Evolutionary conservation across 139 green algal species (phyloP).

Genomic region (Astrephomene gubernaculifera): DNA sequence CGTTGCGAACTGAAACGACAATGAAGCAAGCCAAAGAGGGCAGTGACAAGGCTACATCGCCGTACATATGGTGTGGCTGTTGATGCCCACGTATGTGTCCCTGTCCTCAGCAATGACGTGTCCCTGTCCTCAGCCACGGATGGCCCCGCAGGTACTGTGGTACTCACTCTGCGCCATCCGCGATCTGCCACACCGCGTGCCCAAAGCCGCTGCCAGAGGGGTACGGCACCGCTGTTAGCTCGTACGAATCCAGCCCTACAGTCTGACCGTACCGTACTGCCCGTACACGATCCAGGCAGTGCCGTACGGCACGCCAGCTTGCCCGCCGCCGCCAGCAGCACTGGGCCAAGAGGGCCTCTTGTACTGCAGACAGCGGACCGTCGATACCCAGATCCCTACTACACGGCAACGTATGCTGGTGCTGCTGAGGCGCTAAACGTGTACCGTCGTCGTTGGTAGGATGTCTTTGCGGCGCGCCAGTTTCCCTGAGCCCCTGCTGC

Average conservation of each 20-base stretch:
- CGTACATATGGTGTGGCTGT: too few relatives aligned
- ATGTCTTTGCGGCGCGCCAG: too few relatives aligned
- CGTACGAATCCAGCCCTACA: constrained; percentile 43
- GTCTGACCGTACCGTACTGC: constrained; percentile 52
- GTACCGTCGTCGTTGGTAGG: too few relatives aligned
- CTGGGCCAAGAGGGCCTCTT: constrained; percentile 4
- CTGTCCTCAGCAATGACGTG: too few relatives aligned
- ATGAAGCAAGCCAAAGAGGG: too few relatives aligned
- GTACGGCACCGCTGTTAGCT: constrained; percentile 47
- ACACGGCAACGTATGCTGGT: too few relatives aligned
- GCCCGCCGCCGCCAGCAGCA: constrained; percentile 37
- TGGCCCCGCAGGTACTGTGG: not conserved
- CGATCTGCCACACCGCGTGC: constrained; percentile 51
- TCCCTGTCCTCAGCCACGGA: too few relatives aligned
- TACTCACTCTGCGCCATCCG: constrained; percentile 37
- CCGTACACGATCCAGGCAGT: constrained; percentile 29
- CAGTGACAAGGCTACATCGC: too few relatives aligned
- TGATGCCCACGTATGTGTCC: too few relatives aligned
- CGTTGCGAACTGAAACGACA: too few relatives aligned
- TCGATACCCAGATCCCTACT: not conserved
- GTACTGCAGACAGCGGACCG: not conserved
- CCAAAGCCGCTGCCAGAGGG: constrained; percentile 49
- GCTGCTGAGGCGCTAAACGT: too few relatives aligned
- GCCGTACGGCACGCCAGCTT: not conserved
- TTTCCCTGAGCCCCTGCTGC: too few relatives aligned